Evolutionary conservation across 2,329 filamentous ascomycete species (phyloP), one percentile per base, ranked within the genome.

Genomic region (Fusarium nurragi): DNA sequence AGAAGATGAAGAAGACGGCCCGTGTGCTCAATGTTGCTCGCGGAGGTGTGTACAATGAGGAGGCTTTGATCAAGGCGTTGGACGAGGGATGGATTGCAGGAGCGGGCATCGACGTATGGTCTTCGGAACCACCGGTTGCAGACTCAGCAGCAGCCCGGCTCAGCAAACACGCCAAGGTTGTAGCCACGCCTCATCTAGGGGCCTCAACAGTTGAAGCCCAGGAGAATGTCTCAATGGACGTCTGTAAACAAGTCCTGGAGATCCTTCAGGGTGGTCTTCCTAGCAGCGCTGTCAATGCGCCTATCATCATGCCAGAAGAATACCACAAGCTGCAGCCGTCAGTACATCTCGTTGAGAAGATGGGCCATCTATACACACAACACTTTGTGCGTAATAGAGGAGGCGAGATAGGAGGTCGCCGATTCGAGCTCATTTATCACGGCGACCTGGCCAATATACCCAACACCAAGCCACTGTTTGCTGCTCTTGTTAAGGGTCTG

Each of bases 161-260:
- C 10, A 85, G 90, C 54, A 81, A 81, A 11, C 91, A 94, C 68
- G 85, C 88, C 1, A 89, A 86, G 65, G 90, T 93, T 1, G 88
- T 94, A 3, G 88, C 88, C 2, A 94, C 92, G 9, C 92, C 92
- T 2, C 92, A 95, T 74, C 81, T 95, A 0, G 91, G 91, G 9
- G 92, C 92, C 0, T 92, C 88, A 0, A 95, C 92, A 0, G 84
- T 90, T 30, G 92, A 95, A 81, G 92, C 92, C 0, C 91, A 95
- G 75, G 91, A 94, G 72, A 94, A 93, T 61, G 91, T 94, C 5
- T 91, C 89, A 2, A 85, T 94, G 63, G 92, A 94, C 69, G 92
- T 94, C 10, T 94, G 91, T 75, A 88, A 89, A 30, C 91, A 95
- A 77, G 90, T 94, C 13, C 82, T 91, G 0, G 85, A 89, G 56